Evolutionary conservation across 73 alveolate species (phyloP).

Genomic region (Paramecium sonneborni): DNA sequence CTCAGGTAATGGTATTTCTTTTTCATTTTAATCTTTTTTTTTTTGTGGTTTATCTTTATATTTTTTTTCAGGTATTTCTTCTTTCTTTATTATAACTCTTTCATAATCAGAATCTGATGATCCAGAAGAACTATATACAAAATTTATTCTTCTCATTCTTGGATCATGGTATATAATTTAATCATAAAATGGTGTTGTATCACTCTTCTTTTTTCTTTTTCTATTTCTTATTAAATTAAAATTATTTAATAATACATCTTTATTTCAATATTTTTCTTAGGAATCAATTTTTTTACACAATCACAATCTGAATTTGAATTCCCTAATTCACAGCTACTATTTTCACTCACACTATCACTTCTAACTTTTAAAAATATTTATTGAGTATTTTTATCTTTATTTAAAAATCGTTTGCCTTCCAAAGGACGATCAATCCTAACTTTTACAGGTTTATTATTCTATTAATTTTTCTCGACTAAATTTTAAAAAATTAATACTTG

Average conservation of each 20-base stretch:
- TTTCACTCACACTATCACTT: neutral
- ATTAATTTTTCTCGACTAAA: neutral
- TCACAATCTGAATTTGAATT: constrained; percentile 11
- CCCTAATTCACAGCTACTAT: neutral
- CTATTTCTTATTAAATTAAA: neutral
- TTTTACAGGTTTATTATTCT: neutral
- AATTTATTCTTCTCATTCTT: constrained; percentile 45
- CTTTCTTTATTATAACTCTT: neutral
- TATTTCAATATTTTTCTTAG: neutral
- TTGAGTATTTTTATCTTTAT: neutral
- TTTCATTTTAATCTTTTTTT: neutral
- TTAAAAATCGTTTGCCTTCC: neutral
- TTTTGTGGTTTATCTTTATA: neutral
- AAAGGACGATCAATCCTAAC: neutral
- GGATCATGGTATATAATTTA: neutral
- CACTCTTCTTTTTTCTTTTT: constrained; percentile 27
- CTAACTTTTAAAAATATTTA: neutral
- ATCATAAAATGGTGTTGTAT: constrained; percentile 11
- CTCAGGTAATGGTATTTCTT: neutral
- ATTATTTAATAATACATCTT: neutral
- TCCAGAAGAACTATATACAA: constrained; percentile 3
- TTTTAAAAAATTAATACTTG: neutral
- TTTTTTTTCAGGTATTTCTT: neutral
- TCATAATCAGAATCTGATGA: neutral
- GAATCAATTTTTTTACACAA: neutral